phyloP scores from a whole-genome alignment of 2,329 filamentous ascomycete species.

The Dothiorella sarmentorum region DNA sequence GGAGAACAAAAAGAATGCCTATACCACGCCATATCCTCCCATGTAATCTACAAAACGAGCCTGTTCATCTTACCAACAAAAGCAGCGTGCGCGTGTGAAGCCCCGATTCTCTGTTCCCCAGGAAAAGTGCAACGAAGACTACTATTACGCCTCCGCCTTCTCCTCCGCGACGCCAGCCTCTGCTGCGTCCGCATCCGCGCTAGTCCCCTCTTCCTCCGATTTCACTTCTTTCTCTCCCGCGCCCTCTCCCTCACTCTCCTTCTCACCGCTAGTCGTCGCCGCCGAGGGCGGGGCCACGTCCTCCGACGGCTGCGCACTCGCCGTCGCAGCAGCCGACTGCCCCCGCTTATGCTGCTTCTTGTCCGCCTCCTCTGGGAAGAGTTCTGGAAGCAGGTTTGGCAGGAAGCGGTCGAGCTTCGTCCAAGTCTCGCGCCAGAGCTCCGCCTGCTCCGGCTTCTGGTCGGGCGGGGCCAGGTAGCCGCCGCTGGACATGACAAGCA shows the following conservation, averaged over 20 bases:
- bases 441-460: conserved; percentile 47
- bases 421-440: conserved; percentile 60
- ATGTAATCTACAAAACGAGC: background rate
- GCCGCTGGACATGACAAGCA: conserved; percentile 90
- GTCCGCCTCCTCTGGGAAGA: conserved; percentile 51
- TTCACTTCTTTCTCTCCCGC: background rate
- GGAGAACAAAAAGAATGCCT: background rate
- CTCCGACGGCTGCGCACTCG: background rate
- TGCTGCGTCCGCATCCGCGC: background rate
- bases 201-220: background rate
- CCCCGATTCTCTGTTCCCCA: background rate
- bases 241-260: background rate
- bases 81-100: background rate
- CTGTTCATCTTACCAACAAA: background rate
- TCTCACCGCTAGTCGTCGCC: background rate
- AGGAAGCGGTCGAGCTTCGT: conserved; percentile 59
- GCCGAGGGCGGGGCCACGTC: background rate
- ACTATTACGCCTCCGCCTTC: background rate
- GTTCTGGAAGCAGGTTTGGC: conserved; percentile 56
- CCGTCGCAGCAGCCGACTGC: background rate
- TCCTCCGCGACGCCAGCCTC: background rate
- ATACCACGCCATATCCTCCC: background rate
- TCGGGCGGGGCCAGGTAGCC: conserved; percentile 74
- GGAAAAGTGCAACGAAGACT: background rate
- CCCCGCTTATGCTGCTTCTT: conserved; percentile 5